Base-by-base conservation (phyloP, 2,329 filamentous ascomycete species). In the Arthrobotrys conoides region DNA sequence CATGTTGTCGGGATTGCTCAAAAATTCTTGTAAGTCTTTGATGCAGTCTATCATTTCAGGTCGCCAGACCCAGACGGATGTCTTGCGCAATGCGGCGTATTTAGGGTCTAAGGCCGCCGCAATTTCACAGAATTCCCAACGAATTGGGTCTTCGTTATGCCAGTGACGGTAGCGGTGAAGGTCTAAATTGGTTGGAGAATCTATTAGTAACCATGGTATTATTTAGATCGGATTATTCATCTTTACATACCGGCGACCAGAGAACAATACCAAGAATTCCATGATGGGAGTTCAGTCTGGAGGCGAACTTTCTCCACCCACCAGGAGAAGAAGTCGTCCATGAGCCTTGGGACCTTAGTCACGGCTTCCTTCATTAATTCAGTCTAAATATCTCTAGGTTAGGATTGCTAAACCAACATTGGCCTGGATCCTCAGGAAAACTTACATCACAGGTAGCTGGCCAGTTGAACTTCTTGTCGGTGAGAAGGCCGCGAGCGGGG, bases 291-390 rank as follows among this genome's bases (percentile, higher is more conserved):
- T 8, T 27, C 55, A 3, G 10, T 20, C 2, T 36, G 27, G 6
- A 16, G 18, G 4, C 33, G 3, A n/a, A 12, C 30, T 12, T 16
- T 33, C 1, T 75, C 14, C 14, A 69, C 5, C 41, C 44, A 68
- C 18, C 14, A 14, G 0, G 12, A 1, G 1, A 75, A 38, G 20
- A 55, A 64, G 16, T 22, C 20, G 36, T 69, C 46, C 10, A 69
- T 53, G 14, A 36, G 5, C 16, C n/a, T n/a, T 1, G 55, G 64
- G 48, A 69, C 46, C 16, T 24, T 36, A 5, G n/a, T 2, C 0
- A 75, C 71, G 4, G 71, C 71, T n/a, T 53, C 14, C 4, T 20
- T 65, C 71, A 75, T 75, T 33, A 75, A 30, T 5, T 14, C 8
- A 27, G 5, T 27, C 71, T 68, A 69, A 5, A 64, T 53, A 1